These are phyloP conservation scores for Fusarium sp. DNA, from an alignment of 2,329 filamentous ascomycete genomes.

Conservation along the genomic window DNA sequence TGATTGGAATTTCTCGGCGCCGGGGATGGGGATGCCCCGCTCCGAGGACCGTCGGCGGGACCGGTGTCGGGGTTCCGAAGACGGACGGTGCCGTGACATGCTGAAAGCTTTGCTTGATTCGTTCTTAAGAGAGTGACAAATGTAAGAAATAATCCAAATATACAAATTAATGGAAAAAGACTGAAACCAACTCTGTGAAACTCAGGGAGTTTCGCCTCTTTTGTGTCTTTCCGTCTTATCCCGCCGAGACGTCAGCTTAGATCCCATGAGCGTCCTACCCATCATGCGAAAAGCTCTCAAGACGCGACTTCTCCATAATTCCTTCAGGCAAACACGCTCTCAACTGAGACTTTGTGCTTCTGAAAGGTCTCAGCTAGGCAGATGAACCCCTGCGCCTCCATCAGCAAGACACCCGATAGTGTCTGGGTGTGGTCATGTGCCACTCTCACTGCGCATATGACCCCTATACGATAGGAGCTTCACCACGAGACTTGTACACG, in stretches of 20 bases:
- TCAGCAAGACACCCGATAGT: constrained; percentile 25
- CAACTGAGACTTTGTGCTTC: constrained; percentile 11
- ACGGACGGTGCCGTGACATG: constrained; percentile 38
- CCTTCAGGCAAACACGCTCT: not conserved
- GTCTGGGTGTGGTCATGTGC: constrained; percentile 40
- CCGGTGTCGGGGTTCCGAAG: constrained; percentile 34
- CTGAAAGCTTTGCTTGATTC: not conserved
- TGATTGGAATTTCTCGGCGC: constrained; percentile 5
- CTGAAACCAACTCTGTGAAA: not conserved
- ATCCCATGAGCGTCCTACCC: constrained; percentile 37
- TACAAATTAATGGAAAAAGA: not conserved
- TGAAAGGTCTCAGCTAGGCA: constrained; percentile 33
- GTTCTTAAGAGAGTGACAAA: not conserved
- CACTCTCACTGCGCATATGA: constrained; percentile 33
- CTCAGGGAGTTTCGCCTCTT: constrained; percentile 23
- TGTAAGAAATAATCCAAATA: not conserved
- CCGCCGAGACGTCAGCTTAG: constrained; percentile 5
- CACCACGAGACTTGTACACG: constrained; percentile 36
- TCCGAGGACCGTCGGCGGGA: constrained; percentile 38
- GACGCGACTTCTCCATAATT: constrained; percentile 22
- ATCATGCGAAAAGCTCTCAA: constrained; percentile 40
- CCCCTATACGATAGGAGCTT: constrained; percentile 18
- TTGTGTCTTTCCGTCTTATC: constrained; percentile 21
- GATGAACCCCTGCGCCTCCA: constrained; percentile 38
- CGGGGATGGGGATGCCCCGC: constrained; percentile 21